These are phyloP conservation scores for Brachypodium distachyon DNA, from an alignment of 202 grass and related monocot species.

Conservation along the genomic window DNA sequence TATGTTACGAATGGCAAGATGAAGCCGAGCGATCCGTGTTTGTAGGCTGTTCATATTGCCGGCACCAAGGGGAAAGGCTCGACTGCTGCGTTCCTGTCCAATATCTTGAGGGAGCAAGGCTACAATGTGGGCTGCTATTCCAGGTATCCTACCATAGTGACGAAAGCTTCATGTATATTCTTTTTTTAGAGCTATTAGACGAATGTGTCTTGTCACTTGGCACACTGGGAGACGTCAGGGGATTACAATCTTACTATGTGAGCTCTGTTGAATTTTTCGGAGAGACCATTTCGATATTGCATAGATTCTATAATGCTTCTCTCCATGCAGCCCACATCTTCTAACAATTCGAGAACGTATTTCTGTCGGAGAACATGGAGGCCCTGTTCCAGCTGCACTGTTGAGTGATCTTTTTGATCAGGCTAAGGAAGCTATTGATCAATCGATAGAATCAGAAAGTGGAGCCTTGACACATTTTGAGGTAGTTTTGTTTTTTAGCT, in stretches of 20 bases:
- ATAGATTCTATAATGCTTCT: background rate
- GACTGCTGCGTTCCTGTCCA: conserved; percentile 68
- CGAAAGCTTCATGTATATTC: background rate
- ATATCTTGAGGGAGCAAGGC: conserved; percentile 77
- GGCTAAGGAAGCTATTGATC: conserved; percentile 57
- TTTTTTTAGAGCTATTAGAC: background rate
- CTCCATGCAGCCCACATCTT: conserved; percentile 68
- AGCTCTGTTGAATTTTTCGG: background rate
- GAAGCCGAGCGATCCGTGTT: background rate
- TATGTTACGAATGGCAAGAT: background rate
- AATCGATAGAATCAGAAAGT: conserved; percentile 69
- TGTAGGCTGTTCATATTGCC: conserved; percentile 66
- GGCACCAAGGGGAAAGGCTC: conserved; percentile 99
- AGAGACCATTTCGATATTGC: background rate
- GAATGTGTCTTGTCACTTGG: background rate
- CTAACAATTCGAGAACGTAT: conserved; percentile 72
- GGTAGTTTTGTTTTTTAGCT: conserved; percentile 31
- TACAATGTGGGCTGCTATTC: conserved; percentile 86
- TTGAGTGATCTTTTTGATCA: conserved; percentile 46
- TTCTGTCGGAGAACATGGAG: conserved; percentile 59
- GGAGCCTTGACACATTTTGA: conserved; percentile 80
- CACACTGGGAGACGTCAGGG: background rate
- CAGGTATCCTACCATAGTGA: conserved; percentile 36
- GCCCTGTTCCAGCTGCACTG: conserved; percentile 46
- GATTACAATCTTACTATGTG: background rate